Conservation (phyloP, 2,329 filamentous ascomycete genomes). For the Bertia moriformis region DNA sequence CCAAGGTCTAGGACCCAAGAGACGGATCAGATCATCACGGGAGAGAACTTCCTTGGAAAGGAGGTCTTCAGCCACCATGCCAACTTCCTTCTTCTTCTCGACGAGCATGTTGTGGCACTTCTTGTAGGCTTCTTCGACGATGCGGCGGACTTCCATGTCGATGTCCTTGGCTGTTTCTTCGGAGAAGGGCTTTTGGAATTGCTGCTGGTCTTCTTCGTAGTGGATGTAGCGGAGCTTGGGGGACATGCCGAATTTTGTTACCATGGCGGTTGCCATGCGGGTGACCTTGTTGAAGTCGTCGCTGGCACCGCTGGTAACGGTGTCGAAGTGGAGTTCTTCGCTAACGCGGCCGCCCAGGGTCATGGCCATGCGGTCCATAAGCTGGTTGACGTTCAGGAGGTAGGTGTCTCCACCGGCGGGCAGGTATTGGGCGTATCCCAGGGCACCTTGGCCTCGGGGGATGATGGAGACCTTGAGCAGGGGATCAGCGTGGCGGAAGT, state of each 20-base stretch:
- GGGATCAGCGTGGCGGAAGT: conserved; percentile 88
- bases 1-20: conserved; percentile 74
- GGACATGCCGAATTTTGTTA: conserved; percentile 98
- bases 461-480: conserved; percentile 98
- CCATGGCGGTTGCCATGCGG: conserved; percentile 89
- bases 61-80: conserved; percentile 82
- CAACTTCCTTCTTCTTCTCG: conserved; percentile 77
- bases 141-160: conserved; percentile 77
- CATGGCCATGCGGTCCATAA: conserved; percentile 99
- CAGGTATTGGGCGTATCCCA: conserved; percentile 96
- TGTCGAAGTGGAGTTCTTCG: conserved; percentile 92
- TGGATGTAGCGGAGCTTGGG: conserved; percentile 83
- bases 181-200: conserved; percentile 86
- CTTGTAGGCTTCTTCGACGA: conserved; percentile 83
- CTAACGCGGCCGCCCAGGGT: conserved; percentile 88
- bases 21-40: conserved; percentile 78
- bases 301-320: conserved; percentile 83
- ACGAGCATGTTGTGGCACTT: conserved; percentile 73
- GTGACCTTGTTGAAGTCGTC: conserved; percentile 99
- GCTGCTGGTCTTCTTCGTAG: conserved; percentile 66
- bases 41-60: conserved; percentile 81
- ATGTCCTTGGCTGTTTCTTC: conserved; percentile 88
- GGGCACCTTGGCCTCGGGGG: conserved; percentile 78
- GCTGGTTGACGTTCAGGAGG: conserved; percentile 84
- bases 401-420: conserved; percentile 67